Conservation (phyloP, 495 filamentous ascomycete species). For the Aspergillus wentii region DNA sequence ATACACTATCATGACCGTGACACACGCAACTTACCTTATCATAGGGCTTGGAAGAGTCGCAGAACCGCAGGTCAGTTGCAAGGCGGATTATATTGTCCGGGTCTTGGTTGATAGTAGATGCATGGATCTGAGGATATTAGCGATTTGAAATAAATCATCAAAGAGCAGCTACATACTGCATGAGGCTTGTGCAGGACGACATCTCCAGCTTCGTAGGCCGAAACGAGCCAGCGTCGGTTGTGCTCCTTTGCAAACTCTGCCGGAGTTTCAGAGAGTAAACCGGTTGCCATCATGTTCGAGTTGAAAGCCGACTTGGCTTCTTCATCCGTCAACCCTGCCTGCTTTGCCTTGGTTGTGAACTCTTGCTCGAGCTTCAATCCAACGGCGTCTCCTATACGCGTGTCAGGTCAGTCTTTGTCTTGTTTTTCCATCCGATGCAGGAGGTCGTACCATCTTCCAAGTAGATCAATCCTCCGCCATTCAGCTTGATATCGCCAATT, state of each 20-base stretch:
- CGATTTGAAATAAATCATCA: neutral
- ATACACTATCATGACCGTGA: neutral
- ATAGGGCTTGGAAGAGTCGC: conserved; percentile 44
- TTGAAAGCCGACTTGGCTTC: conserved; percentile 52
- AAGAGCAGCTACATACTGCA: conserved; percentile 25
- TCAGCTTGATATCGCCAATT: conserved; percentile 53
- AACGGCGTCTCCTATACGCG: conserved; percentile 24
- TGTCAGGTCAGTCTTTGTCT: conserved; percentile 1
- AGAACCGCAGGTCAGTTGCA: conserved; percentile 53
- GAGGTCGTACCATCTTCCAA: conserved; percentile 43
- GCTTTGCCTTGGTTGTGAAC: conserved; percentile 40
- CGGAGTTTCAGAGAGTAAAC: conserved; percentile 41
- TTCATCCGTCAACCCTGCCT: conserved; percentile 42
- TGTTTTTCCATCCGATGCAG: neutral
- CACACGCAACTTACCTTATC: conserved; percentile 30
- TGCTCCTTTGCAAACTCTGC: conserved; percentile 37
- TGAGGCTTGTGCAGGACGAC: conserved; percentile 57
- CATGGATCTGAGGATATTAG: conserved; percentile 42
- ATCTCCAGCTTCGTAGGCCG: conserved; percentile 56
- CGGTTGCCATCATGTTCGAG: conserved; percentile 51
- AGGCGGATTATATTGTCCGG: conserved; percentile 50
- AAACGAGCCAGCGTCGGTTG: conserved; percentile 48
- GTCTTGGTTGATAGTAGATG: conserved; percentile 51
- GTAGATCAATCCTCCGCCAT: conserved; percentile 60
- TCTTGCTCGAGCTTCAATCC: conserved; percentile 44